Base-by-base conservation (phyloP, 371 early-diverging fungal genomes). In the Rhizopus microsporus region DNA sequence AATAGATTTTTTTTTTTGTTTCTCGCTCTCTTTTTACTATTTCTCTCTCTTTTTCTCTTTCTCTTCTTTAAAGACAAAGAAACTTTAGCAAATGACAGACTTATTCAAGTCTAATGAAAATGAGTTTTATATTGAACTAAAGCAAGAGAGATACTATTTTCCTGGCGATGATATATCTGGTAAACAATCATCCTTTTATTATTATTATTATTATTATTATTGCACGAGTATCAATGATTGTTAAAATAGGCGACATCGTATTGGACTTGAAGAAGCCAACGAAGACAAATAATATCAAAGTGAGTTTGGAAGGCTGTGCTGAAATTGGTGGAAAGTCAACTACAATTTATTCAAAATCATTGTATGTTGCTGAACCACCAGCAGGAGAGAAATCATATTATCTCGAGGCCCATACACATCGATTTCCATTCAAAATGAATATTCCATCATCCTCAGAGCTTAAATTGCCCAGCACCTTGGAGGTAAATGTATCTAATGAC, bases 141-240 rank as follows among this genome's bases (percentile, higher is more conserved):
- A 62, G 37, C 62, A 71, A 39, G 63, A 72, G 17, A 58, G 69
- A 42, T 75, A 67, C 33, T 80, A 69, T 48, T 70, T 62, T 43
- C 74, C 77, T 33, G 80, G 80, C 15, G 77, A 80, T 42, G 49
- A 59, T 29, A 57, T 80, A n/a, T 51, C 54, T 58, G 80, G 80
- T 77, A 68, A 55, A 38, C 23, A 13, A 13, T 15, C 31, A 38
- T 31, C 46, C 16, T 31, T n/a, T 33, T 51, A 46, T 37, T 37
- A 55, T 15, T 5, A 43, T 8, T 43, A n/a, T n/a, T n/a, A n/a
- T n/a, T n/a, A n/a, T 29, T 49, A 23, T 23, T 23, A 23, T 23
- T 23, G 23, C 23, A 23, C 23, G 2, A 23, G 23, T 23, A 23
- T 23, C 23, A 23, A 23, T 23, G 23, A 2, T 23, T 23, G 23